Evolutionary conservation across 2,329 filamentous ascomycete species (phyloP), one percentile per base, ranked within the genome.

Genomic region (Gyromitra esculenta): DNA sequence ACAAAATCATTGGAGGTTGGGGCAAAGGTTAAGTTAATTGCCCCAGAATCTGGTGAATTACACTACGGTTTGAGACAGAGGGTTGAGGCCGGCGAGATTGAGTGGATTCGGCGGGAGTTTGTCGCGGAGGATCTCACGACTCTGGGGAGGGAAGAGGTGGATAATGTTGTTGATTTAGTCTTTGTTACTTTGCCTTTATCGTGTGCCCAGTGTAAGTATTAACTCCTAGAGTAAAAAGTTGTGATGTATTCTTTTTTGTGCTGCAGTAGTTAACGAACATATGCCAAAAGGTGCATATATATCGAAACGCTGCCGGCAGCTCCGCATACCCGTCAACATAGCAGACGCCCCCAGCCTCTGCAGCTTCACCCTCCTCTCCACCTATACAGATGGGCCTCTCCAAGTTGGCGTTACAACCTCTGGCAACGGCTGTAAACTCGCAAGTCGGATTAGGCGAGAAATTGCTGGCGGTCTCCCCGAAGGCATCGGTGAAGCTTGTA

Each of bases 401-500:
- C 96, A 98, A 82, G 91, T 99, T 77, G 96, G 96, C 77, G 92
- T 99, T 74, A 98, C 96, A 1, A 98, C 96, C 0, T 97, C 96
- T 75, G 95, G 96, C 21, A 91, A 92, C 81, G 96, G 96, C 1
- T 98, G 96, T 86, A 97, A 97, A 84, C 88, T 99, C 39, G 93
- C 96, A 5, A 93, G 93, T 8, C 88, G 96, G 35, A 93, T 99
- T 81, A 89, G 94, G 15, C 89, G 96, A 73, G 96, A 98, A 81
- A 92, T 99, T 77, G 92, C 93, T 1, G 88, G 94, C 0, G 89
- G 90, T 0, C 86, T 99, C 1, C 96, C 96, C 0, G 83, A 86
- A 1, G 87, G 91, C 18, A 87, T 98, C 5, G 96, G 96, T 5
- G 83, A 84, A 21, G 93, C 95, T 0, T 94, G 96, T 54, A 89